A percentile compares a stretch with the other conserved stretches of the same genome.
These are phyloP conservation scores for Leccinum variabile DNA, from an alignment of 1,284 basidiomycete species.

Conservation along the genomic window DNA sequence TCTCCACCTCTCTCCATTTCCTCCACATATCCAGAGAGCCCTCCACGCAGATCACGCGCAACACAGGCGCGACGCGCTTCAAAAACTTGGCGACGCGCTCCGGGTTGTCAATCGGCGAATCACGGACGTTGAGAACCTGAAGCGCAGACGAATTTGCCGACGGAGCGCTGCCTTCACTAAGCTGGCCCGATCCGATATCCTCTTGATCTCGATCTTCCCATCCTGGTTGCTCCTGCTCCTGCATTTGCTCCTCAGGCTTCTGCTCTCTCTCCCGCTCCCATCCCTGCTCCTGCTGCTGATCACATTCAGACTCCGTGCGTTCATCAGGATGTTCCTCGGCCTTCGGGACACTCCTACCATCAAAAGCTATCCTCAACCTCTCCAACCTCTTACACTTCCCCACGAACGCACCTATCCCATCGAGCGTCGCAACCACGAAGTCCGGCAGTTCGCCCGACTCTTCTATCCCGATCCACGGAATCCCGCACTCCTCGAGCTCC, in stretches of 20 bases:
- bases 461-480: constrained; percentile 29
- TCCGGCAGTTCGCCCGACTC: constrained; percentile 18
- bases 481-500: constrained; percentile 29
- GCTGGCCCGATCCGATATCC: neutral
- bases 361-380: constrained; percentile 26
- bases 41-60: constrained; percentile 31
- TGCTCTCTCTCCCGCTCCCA: neutral
- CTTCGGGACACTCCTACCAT: constrained; percentile 17
- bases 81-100: constrained; percentile 30
- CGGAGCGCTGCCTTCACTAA: neutral
- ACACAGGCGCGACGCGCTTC: constrained; percentile 24
- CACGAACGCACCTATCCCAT: constrained; percentile 24
- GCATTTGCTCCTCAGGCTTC: neutral
- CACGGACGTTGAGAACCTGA: constrained; percentile 30
- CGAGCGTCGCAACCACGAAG: constrained; percentile 23
- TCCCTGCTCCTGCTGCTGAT: neutral
- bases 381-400: constrained; percentile 21
- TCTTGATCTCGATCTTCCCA: neutral
- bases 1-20: constrained; percentile 33
- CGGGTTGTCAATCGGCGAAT: constrained; percentile 31
- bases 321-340: neutral
- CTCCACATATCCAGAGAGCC: constrained; percentile 31
- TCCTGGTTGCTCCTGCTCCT: neutral
- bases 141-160: constrained; percentile 10
- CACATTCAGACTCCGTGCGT: too few species aligned